Conservation (phyloP, 2,329 filamentous ascomycete genomes). For the Fusarium siculi region DNA sequence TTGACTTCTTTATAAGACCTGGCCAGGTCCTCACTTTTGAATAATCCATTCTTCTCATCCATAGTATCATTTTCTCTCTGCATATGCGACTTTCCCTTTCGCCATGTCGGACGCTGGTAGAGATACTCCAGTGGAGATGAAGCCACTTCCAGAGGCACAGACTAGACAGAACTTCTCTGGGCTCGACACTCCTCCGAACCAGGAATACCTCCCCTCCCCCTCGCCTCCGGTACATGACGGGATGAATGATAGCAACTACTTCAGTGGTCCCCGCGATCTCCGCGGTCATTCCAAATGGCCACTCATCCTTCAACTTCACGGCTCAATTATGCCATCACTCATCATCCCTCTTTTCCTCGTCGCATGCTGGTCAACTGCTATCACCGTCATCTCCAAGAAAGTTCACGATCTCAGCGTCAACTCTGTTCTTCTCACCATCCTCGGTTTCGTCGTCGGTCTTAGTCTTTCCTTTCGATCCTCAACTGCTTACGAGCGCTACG, state of each 20-base stretch:
- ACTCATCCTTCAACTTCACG: constrained; percentile 78
- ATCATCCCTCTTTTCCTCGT: constrained; percentile 74
- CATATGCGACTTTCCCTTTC: accelerated
- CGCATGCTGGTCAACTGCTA: constrained; percentile 71
- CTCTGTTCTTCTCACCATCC: constrained; percentile 72
- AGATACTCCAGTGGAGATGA: background rate
- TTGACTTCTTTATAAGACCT: background rate
- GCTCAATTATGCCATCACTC: constrained; percentile 78
- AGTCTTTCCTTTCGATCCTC: constrained; percentile 79
- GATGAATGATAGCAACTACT: constrained; percentile 64
- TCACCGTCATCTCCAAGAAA: constrained; percentile 66
- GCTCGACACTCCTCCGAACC: accelerated
- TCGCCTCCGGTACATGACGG: accelerated
- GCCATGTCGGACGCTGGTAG: background rate
- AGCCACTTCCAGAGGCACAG: background rate
- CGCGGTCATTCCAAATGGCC: constrained; percentile 81
- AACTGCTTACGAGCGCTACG: constrained; percentile 80
- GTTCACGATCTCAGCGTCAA: constrained; percentile 53
- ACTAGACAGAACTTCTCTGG: background rate
- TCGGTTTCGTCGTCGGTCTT: constrained; percentile 84
- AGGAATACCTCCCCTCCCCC: background rate
- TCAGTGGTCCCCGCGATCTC: constrained; percentile 74
- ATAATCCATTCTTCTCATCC: accelerated
- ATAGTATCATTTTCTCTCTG: background rate
- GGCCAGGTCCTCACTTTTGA: accelerated